A percentile compares a stretch with the other conserved stretches of the same genome.
phyloP scores from a whole-genome alignment of 257 asterid genomes.

The Cordia subcordata region DNA sequence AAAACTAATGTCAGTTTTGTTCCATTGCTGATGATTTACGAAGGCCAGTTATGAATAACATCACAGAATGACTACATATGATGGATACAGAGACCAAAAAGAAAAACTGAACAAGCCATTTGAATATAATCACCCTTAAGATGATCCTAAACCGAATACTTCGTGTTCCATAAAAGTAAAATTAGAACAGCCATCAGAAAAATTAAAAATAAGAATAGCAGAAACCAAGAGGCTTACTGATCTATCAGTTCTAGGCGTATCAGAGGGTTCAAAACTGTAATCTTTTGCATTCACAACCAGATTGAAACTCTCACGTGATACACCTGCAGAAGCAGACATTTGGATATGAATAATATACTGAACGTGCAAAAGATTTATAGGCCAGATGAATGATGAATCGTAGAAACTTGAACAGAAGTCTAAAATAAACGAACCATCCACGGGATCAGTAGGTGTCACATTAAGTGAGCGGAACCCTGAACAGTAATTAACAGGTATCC shows the following conservation, averaged over 20 bases:
- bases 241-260: conserved; percentile 97
- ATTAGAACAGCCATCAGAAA: neutral
- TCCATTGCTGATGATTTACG: too few species aligned
- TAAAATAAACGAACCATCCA: conserved; percentile 49
- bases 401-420: neutral
- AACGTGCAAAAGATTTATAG: neutral
- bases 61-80: too few species aligned
- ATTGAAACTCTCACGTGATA: conserved; percentile 83
- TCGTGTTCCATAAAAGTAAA: too few species aligned
- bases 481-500: conserved; percentile 90
- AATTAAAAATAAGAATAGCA: neutral
- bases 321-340: conserved; percentile 40
- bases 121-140: too few species aligned
- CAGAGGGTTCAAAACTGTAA: conserved; percentile 81
- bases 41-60: too few species aligned
- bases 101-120: too few species aligned
- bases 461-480: conserved; percentile 81
- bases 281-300: conserved; percentile 66
- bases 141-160: too few species aligned
- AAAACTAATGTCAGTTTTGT: too few species aligned
- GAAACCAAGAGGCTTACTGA: conserved; percentile 49
- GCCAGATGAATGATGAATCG: neutral
- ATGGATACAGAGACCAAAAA: too few species aligned
- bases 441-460: conserved; percentile 41
- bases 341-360: neutral